Base-by-base conservation (phyloP, 1,284 basidiomycete species). In the Microbotryomycetes sp. region DNA sequence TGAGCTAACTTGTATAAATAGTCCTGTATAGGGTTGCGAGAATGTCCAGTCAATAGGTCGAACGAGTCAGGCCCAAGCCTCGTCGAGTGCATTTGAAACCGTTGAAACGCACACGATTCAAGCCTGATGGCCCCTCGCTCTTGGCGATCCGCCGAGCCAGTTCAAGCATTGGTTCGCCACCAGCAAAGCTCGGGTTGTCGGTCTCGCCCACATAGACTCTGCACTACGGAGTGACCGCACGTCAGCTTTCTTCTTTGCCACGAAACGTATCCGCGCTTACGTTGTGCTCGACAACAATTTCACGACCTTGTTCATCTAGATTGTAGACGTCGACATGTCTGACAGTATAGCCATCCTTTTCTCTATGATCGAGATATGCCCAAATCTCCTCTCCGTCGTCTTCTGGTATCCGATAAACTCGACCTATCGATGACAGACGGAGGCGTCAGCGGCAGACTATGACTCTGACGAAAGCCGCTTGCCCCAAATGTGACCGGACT, bases 81-180 rank as follows among this genome's bases (percentile, higher is more conserved):
- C 13, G 23, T 16, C 24, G 21, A n/a, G 11, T 9, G 21, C 13
- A 15, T 29, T 26, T 27, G 2, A 21, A 30, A 7, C 24, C 54
- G 23, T 13, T 52, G 28, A 59, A n/a, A n/a, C 67, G 28, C 52
- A 83, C 87, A 79, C 89, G 89, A 77, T 93, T 93, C 2, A 77
- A 81, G 0, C 91, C 91, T 0, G 89, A 91, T 0, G 89, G 89
- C 0, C 90, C 90, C 0, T 83, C 79, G 1, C 86, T 86, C 27
- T 76, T 76, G 80, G 84, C 88, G 57, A 93, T 91, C 16, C 79
- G 79, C 54, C 41, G 18, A 1, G 61, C 62, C 0, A 68, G 56
- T 7, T 53, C 45, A 0, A 18, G 51, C 64, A 68, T 66, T 9
- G 49, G 46, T 24, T 52, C 51, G 3, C 61, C 67, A 6, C 67